Evolutionary conservation across 2,329 filamentous ascomycete species (phyloP).

Genomic region (Aureobasidium mangrovei): DNA sequence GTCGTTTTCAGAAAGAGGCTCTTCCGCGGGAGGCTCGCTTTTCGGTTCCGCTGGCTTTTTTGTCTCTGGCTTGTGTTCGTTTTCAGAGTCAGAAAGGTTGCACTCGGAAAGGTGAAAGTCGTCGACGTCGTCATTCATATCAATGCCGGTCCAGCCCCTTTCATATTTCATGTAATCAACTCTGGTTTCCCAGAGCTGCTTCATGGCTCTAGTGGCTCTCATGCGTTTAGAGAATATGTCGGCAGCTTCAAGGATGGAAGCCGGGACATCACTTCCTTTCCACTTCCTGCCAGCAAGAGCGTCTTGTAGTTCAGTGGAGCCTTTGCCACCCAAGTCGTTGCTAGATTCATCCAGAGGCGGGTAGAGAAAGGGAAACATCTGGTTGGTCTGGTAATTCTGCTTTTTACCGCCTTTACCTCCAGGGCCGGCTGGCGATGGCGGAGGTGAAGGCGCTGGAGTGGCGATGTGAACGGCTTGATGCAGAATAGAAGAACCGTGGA

Average conservation of each 20-base stretch:
- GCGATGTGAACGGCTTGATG: slow-evolving; percentile 96
- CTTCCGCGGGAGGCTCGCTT: neutral
- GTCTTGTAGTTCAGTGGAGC: slow-evolving; percentile 70
- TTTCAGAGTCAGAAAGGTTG: neutral
- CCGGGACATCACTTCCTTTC: slow-evolving; percentile 90
- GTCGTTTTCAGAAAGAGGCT: slow-evolving; percentile 3
- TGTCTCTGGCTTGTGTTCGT: neutral
- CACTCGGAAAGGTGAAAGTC: slow-evolving; percentile 15
- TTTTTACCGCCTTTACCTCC: slow-evolving; percentile 93
- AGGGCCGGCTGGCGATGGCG: slow-evolving; percentile 75
- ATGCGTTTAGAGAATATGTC: slow-evolving; percentile 85
- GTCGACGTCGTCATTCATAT: slow-evolving; percentile 33
- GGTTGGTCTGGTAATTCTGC: slow-evolving; percentile 98
- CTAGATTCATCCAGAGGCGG: slow-evolving; percentile 82
- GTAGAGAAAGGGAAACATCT: slow-evolving; percentile 97
- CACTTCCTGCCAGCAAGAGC: slow-evolving; percentile 72
- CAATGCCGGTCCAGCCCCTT: slow-evolving; percentile 62
- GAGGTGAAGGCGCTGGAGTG: slow-evolving; percentile 92
- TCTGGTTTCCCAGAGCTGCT: slow-evolving; percentile 89
- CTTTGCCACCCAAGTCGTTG: slow-evolving; percentile 85
- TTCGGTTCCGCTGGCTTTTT: neutral
- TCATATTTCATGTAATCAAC: slow-evolving; percentile 88
- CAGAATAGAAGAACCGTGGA: slow-evolving; percentile 61
- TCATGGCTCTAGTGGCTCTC: slow-evolving; percentile 81
- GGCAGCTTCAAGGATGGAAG: slow-evolving; percentile 90